Evolutionary conservation across 1,139 yeast genomes (phyloP).

Genomic region (Casaregolazyma suthepensis): DNA sequence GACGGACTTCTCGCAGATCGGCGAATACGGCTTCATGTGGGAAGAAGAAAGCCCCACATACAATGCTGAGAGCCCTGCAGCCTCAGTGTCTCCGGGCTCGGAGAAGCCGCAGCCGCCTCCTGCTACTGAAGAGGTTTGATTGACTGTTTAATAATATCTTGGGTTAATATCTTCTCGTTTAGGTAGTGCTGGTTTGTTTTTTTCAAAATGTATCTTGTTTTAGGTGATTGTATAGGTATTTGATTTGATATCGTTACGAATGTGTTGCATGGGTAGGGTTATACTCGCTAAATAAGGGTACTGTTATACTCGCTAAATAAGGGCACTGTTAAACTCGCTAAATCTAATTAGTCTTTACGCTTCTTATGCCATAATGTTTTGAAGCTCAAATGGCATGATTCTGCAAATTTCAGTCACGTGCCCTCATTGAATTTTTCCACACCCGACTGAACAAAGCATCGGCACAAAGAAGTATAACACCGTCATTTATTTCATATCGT

Average conservation of each 20-base stretch:
- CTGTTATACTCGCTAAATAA: too few species aligned
- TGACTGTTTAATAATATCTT: neutral
- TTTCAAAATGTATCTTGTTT: neutral
- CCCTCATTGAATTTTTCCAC: neutral
- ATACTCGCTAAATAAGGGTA: too few species aligned
- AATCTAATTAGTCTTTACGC: neutral
- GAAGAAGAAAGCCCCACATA: constrained; percentile 12
- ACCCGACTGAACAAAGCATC: neutral
- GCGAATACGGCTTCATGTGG: constrained; percentile 51
- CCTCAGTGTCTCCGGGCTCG: constrained; percentile 3
- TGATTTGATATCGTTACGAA: too few species aligned
- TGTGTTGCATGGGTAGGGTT: too few species aligned
- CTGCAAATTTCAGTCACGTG: neutral
- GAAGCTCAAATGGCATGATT: neutral
- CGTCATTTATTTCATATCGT: neutral
- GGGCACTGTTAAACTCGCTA: too few species aligned
- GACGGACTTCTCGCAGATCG: constrained; percentile 81
- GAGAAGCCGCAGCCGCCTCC: neutral
- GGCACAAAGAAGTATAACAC: neutral
- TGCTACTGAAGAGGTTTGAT: neutral
- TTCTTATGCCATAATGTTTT: neutral
- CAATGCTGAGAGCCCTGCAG: constrained; percentile 4
- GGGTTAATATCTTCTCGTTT: neutral
- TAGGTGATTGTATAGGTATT: neutral
- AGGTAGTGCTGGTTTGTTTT: neutral